Conservation (phyloP, 2,329 filamentous ascomycete genomes). For the Fusarium papillatum region DNA sequence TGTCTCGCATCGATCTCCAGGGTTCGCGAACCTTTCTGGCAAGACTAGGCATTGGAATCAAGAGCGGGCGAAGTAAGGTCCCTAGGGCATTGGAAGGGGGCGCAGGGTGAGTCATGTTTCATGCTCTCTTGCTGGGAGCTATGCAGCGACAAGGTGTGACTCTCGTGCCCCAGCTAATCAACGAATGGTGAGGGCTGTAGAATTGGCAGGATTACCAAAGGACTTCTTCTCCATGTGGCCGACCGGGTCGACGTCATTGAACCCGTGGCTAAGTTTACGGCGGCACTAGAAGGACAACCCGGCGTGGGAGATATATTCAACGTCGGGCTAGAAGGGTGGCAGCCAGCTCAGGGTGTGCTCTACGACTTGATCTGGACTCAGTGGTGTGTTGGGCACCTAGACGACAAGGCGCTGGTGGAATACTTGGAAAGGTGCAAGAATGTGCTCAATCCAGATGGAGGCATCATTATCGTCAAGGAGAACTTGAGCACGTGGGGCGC, state of each 20-base stretch:
- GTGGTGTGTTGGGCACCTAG: constrained; percentile 89
- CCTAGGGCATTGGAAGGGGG: not conserved
- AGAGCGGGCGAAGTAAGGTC: not conserved
- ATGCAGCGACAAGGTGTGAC: not conserved
- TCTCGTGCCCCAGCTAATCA: not conserved
- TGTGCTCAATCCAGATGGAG: constrained; percentile 43
- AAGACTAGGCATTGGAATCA: not conserved
- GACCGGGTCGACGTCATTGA: not conserved
- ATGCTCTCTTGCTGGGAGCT: not conserved
- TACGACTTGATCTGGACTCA: constrained; percentile 92
- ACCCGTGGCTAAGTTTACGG: not conserved
- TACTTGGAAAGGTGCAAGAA: constrained; percentile 74
- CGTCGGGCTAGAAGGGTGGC: not conserved
- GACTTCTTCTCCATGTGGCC: not conserved
- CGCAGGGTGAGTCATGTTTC: not conserved
- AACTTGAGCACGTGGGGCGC: constrained; percentile 71
- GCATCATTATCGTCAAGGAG: constrained; percentile 66
- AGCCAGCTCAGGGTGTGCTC: constrained; percentile 52
- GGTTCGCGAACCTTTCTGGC: not conserved
- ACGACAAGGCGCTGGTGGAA: constrained; percentile 76
- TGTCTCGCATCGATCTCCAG: not conserved
- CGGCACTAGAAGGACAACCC: not conserved
- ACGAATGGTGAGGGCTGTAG: not conserved
- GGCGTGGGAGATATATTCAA: not conserved
- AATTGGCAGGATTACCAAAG: not conserved